These are phyloP conservation scores for Neofusicoccum cordaticola DNA, from an alignment of 2,329 filamentous ascomycete genomes.

Conservation along the genomic window DNA sequence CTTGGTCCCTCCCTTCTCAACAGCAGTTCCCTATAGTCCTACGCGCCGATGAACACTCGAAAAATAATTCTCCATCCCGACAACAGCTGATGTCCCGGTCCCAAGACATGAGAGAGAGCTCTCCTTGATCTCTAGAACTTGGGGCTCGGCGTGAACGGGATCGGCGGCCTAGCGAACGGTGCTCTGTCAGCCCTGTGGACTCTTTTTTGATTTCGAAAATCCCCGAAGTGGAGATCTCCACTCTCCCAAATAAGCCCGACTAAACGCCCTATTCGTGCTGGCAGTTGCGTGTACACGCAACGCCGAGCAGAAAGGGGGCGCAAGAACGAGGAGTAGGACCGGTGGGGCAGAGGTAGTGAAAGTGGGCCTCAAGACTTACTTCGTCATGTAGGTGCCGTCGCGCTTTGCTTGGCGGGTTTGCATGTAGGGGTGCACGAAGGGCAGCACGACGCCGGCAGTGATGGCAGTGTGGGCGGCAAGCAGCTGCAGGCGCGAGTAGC, in stretches of 20 bases:
- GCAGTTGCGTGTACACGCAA: not conserved
- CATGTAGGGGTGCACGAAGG: constrained; percentile 39
- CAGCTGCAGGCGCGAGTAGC: constrained; percentile 35
- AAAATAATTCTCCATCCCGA: not conserved
- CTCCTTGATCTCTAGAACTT: constrained; percentile 13
- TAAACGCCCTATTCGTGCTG: constrained; percentile 26
- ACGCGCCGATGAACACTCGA: not conserved
- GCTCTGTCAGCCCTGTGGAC: constrained; percentile 4
- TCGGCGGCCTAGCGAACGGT: constrained; percentile 15
- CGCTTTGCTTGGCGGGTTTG: constrained; percentile 36
- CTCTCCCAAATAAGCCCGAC: constrained; percentile 27
- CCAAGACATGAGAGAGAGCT: no score
- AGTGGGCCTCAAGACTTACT: constrained; percentile 25
- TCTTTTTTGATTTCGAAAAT: not conserved
- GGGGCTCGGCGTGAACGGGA: constrained; percentile 18
- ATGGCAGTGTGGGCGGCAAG: constrained; percentile 27
- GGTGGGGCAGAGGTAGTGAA: not conserved
- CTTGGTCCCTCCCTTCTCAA: not conserved
- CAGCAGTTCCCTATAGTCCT: not conserved
- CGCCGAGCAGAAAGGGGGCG: not conserved
- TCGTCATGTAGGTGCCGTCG: constrained; percentile 37
- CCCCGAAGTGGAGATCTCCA: not conserved
- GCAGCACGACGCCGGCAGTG: constrained; percentile 37
- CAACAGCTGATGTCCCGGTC: no score
- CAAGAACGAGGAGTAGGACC: not conserved